Evolutionary conservation across 2,329 filamentous ascomycete genomes (phyloP).

Genomic region (Penicillium sp.): DNA sequence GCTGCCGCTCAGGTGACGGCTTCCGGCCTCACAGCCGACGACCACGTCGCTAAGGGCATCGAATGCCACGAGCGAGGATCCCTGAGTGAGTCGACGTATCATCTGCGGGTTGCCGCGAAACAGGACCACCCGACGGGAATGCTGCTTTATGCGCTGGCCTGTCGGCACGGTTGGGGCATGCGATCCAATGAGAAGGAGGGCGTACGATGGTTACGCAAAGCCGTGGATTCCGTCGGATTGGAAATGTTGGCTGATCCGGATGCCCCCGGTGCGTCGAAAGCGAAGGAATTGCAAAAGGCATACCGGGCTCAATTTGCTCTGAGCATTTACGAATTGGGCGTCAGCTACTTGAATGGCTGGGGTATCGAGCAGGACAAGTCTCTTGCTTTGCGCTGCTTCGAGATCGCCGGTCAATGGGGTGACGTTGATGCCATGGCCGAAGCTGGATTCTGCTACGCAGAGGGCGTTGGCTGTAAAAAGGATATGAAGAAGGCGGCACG

Average conservation of each 20-base stretch:
- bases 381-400: constrained; percentile 86
- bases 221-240: constrained; percentile 76
- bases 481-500: constrained; percentile 90
- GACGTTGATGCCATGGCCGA: constrained; percentile 92
- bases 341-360: constrained; percentile 98
- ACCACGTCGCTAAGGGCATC: constrained; percentile 88
- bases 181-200: constrained; percentile 85
- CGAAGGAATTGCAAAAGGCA: constrained; percentile 67
- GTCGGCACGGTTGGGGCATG: constrained; percentile 97
- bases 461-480: constrained; percentile 92
- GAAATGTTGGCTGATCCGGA: constrained; percentile 77
- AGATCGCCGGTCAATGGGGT: constrained; percentile 93
- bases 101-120: constrained; percentile 82
- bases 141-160: constrained; percentile 92
- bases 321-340: constrained; percentile 92
- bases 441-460: constrained; percentile 92
- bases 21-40: constrained; percentile 57
- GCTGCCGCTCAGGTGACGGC: constrained; percentile 29
- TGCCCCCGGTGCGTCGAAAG: constrained; percentile 50
- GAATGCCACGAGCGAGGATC: constrained; percentile 84
- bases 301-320: constrained; percentile 91
- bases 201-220: constrained; percentile 86
- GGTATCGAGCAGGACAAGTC: constrained; percentile 89
- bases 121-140: constrained; percentile 88
- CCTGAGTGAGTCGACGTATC: constrained; percentile 91